phyloP scores from a whole-genome alignment of 2,329 filamentous ascomycete genomes.

The Colletotrichum sp. region DNA sequence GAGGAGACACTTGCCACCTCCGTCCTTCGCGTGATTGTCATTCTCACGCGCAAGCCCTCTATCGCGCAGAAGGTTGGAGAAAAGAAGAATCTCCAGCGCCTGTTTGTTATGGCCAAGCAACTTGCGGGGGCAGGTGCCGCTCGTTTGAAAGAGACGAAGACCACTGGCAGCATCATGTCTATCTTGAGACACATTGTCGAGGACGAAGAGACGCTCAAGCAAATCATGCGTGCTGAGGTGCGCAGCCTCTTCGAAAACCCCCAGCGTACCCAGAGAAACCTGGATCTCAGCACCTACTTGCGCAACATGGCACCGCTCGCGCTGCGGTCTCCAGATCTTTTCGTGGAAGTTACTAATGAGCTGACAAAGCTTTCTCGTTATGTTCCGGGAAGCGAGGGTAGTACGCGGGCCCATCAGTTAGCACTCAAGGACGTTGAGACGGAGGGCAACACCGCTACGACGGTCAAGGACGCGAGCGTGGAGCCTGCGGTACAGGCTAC shows the following conservation, averaged over 20 bases:
- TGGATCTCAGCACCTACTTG: slow-evolving; percentile 76
- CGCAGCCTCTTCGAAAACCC: slow-evolving; percentile 73
- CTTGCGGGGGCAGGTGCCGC: slow-evolving; percentile 80
- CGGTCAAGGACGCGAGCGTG: slow-evolving; percentile 29
- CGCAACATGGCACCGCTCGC: slow-evolving; percentile 80
- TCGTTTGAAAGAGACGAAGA: slow-evolving; percentile 64
- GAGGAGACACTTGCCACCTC: slow-evolving; percentile 86
- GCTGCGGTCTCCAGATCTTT: slow-evolving; percentile 82
- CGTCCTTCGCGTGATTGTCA: slow-evolving; percentile 81
- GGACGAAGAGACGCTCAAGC: slow-evolving; percentile 87
- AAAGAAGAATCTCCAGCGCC: slow-evolving; percentile 84
- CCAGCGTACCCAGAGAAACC: slow-evolving; percentile 54
- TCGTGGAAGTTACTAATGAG: slow-evolving; percentile 87
- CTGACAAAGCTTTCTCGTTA: slow-evolving; percentile 77
- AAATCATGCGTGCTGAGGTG: slow-evolving; percentile 92
- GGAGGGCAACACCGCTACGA: slow-evolving; percentile 21
- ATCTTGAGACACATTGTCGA: slow-evolving; percentile 93
- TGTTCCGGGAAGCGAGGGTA: slow-evolving; percentile 41
- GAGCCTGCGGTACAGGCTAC: slow-evolving; percentile 51
- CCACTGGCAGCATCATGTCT: slow-evolving; percentile 74
- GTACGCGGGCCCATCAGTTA: slow-evolving; percentile 38
- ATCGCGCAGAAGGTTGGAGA: slow-evolving; percentile 81
- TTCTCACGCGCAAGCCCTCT: slow-evolving; percentile 80
- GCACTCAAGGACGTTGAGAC: slow-evolving; percentile 43
- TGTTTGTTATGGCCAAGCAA: slow-evolving; percentile 97